A percentile compares a stretch with the other conserved stretches of the same genome.
phyloP scores from a whole-genome alignment of 805 yeast genomes.

The Suhomyces xylopsoci region DNA sequence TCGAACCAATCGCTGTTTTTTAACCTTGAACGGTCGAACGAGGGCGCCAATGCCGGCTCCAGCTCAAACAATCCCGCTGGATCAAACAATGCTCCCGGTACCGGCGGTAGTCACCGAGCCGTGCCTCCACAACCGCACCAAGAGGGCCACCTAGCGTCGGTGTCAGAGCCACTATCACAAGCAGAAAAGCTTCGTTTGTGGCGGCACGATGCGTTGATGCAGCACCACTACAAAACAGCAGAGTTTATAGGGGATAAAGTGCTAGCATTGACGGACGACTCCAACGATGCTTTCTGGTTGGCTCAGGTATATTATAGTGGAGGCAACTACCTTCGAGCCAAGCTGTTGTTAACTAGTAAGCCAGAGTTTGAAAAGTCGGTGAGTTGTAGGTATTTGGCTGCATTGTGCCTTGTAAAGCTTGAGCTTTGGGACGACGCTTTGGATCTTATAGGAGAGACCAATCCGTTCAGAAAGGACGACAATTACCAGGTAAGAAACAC shows the following conservation, averaged over 20 bases:
- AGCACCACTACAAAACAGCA: conserved; percentile 87
- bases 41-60: not conserved
- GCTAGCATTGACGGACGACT: conserved; percentile 75
- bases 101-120: not conserved
- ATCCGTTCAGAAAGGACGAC: conserved; percentile 58
- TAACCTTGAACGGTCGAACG: conserved; percentile 21
- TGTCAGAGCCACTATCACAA: conserved; percentile 55
- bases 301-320: conserved; percentile 83
- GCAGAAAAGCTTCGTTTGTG: conserved; percentile 84
- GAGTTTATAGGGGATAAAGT: conserved; percentile 91
- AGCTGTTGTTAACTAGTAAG: conserved; percentile 59
- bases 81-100: not conserved
- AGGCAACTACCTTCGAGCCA: conserved; percentile 77
- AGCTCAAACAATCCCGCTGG: not conserved
- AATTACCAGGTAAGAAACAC: conserved; percentile 43
- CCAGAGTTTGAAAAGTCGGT: conserved; percentile 57
- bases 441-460: conserved; percentile 76
- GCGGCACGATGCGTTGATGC: conserved; percentile 92
- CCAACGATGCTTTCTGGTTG: conserved; percentile 94
- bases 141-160: not conserved
- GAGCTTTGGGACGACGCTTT: conserved; percentile 86
- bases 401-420: conserved; percentile 65
- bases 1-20: conserved; percentile 39
- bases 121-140: conserved; percentile 6
- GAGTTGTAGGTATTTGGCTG: conserved; percentile 78